Conservation (phyloP, 352 stramenopile species). For the Heterotrichella gracilis region DNA sequence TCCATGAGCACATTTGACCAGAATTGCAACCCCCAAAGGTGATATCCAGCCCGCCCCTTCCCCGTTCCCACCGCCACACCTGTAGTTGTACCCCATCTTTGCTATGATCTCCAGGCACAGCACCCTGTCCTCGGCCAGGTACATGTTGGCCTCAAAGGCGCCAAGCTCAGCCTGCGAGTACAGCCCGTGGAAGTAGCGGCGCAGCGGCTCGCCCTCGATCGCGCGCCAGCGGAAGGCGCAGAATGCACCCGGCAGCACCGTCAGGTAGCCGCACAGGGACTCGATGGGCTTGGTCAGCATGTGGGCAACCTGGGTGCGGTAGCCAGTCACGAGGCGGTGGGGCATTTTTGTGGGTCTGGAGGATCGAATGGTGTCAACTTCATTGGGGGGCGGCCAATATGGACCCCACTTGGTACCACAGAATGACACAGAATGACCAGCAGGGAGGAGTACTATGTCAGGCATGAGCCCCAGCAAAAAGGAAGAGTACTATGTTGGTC, state of each 20-base stretch:
- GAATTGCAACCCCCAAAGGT: too few species aligned
- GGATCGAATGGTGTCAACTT: conserved; percentile 14
- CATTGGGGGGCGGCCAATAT: too few species aligned
- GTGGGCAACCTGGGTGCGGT: conserved; percentile 24
- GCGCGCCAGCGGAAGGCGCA: conserved; percentile 23
- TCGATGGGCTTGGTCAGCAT: conserved; percentile 24
- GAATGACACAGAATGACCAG: too few species aligned
- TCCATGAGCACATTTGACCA: too few species aligned
- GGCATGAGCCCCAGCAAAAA: too few species aligned
- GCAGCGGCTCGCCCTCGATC: conserved; percentile 20
- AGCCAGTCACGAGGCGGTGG: conserved; percentile 22
- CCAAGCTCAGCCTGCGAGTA: conserved; percentile 20
- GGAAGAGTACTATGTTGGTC: too few species aligned
- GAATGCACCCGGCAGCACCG: conserved; percentile 24
- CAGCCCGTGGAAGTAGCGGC: conserved; percentile 23
- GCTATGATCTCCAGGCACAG: conserved; percentile 31
- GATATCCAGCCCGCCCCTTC: too few species aligned
- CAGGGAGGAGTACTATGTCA: too few species aligned
- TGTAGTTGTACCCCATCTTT: conserved; percentile 23
- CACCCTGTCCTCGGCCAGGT: conserved; percentile 31
- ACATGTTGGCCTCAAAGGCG: conserved; percentile 34
- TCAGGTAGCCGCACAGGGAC: conserved; percentile 23
- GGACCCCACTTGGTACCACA: too few species aligned
- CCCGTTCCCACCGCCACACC: too few species aligned
- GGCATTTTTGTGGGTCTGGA: conserved; percentile 18